Base-by-base conservation (phyloP, 1,284 basidiomycete genomes). In the Leccinum huronense region DNA sequence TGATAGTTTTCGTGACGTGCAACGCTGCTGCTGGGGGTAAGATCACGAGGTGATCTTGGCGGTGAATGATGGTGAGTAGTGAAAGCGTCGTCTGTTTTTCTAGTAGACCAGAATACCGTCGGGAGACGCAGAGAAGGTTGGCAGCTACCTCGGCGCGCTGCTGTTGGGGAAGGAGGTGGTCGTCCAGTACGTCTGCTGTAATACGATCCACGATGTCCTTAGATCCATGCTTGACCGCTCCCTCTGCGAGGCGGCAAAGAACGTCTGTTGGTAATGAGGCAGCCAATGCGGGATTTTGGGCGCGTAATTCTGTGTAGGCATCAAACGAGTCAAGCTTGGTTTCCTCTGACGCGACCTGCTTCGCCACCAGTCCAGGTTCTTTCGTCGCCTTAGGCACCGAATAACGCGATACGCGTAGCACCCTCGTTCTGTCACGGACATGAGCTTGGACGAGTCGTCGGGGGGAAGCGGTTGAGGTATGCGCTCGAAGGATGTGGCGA, bases 401-500 rank as follows among this genome's bases (percentile, higher is more conserved):
- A 59, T 72, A 65, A 23, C 69, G 75, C 60, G 73, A 76, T 57
- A 76, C 59, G 13, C 66, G 67, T 57, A 73, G 40, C 53, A 77
- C 67, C 40, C 66, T 73, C 61, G 38, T 38, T 38, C 38, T 14
- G 14, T 38, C 34, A 60, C 71, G 76, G 53, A 66, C 71, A 60
- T 67, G 68, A 40, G 60, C 64, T 69, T 69, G 66, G 63, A 68
- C 60, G 68, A 71, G 61, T 66, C 62, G 75, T 67, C 67, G 66
- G 40, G 63, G 54, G 36, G 63, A 64, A 66, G 60, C 63, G 64
- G 72, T 75, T 64, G 72, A 68, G 68, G 75, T 69, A 73, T 76
- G 75, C 72, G 76, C 75, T 78, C 72, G 76, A 67, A 75, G 72
- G 66, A 81, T 73, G 74, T 76, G 80, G 75, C 81, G 83, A 78